Percentiles rank a stretch among this genome's conserved stretches.
Evolutionary conservation across 2,329 filamentous ascomycete genomes (phyloP).

Genomic region (Fusarium chlamydosporum): DNA sequence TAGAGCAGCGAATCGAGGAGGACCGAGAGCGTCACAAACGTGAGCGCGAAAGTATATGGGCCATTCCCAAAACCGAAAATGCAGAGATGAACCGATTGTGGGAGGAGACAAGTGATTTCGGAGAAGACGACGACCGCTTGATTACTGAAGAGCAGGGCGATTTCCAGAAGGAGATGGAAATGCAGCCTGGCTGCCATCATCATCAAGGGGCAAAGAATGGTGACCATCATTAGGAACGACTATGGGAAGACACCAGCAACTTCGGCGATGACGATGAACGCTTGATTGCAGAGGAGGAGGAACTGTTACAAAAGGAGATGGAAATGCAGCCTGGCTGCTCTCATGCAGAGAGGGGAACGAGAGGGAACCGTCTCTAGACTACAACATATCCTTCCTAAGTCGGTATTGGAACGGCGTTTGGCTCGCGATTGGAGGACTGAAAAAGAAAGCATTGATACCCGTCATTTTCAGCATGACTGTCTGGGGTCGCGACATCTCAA

Average conservation of each 20-base stretch:
- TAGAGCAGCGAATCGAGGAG: constrained; percentile 97
- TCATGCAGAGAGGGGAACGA: constrained; percentile 53
- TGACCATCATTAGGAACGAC: constrained; percentile 63
- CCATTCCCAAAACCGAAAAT: constrained; percentile 74
- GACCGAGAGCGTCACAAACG: constrained; percentile 96
- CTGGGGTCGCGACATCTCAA: constrained; percentile 17
- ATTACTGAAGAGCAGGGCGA: constrained; percentile 79
- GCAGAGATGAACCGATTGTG: constrained; percentile 84
- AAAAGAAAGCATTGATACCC: constrained; percentile 53
- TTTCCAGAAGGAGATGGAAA: constrained; percentile 60
- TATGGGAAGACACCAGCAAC: constrained; percentile 90
- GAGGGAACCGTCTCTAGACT: constrained; percentile 47
- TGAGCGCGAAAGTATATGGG: constrained; percentile 93
- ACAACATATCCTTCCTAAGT: constrained; percentile 13
- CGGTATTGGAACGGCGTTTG: constrained; percentile 52
- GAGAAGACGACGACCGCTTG: constrained; percentile 85
- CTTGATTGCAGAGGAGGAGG: constrained; percentile 79
- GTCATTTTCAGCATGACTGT: constrained; percentile 32
- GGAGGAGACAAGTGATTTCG: constrained; percentile 89
- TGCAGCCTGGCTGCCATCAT: constrained; percentile 58
- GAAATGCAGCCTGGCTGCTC: constrained; percentile 56
- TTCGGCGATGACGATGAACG: constrained; percentile 88
- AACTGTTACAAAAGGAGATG: constrained; percentile 62
- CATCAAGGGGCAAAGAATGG: constrained; percentile 53
- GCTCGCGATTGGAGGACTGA: constrained; percentile 27